These are phyloP conservation scores for Aspergillus ostianus DNA, from an alignment of 495 filamentous ascomycete genomes.

Conservation along the genomic window DNA sequence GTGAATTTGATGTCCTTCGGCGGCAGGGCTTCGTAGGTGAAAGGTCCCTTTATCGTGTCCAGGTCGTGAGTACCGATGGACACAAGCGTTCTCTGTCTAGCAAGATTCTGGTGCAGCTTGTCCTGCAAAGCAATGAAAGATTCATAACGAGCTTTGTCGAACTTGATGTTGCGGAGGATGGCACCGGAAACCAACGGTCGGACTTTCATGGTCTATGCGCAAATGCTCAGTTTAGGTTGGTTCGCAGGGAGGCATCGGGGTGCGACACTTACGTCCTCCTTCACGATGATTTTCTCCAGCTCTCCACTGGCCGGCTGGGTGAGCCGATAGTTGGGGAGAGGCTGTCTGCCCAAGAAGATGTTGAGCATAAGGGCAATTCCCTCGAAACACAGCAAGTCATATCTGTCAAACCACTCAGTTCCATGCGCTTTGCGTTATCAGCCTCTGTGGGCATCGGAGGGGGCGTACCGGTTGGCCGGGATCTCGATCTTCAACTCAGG, in stretches of 20 bases:
- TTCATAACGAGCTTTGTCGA: conserved; percentile 86
- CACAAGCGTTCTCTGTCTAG: conserved; percentile 86
- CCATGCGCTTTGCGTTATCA: background rate
- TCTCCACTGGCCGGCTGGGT: conserved; percentile 68
- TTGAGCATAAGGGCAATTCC: conserved; percentile 94
- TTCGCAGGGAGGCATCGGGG: background rate
- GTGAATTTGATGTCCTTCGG: conserved; percentile 91
- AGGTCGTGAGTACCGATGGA: conserved; percentile 97
- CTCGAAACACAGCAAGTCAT: conserved; percentile 98
- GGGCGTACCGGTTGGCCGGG: conserved; percentile 77
- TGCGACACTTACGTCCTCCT: conserved; percentile 55
- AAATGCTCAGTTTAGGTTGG: background rate
- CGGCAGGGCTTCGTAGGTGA: conserved; percentile 90
- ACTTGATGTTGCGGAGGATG: conserved; percentile 84
- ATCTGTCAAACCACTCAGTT: conserved; percentile 53
- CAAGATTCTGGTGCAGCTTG: conserved; percentile 96
- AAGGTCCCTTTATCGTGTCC: conserved; percentile 89
- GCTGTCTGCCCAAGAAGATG: conserved; percentile 77
- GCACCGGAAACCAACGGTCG: conserved; percentile 84
- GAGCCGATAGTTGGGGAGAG: conserved; percentile 75
- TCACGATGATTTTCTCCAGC: conserved; percentile 74
- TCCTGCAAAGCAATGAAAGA: conserved; percentile 98
- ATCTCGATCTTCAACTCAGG: conserved; percentile 98
- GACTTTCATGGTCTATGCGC: conserved; percentile 64
- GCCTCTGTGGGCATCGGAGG: background rate